Evolutionary conservation across 331 rosid genomes (phyloP).

Genomic region (Malus hybrid): DNA sequence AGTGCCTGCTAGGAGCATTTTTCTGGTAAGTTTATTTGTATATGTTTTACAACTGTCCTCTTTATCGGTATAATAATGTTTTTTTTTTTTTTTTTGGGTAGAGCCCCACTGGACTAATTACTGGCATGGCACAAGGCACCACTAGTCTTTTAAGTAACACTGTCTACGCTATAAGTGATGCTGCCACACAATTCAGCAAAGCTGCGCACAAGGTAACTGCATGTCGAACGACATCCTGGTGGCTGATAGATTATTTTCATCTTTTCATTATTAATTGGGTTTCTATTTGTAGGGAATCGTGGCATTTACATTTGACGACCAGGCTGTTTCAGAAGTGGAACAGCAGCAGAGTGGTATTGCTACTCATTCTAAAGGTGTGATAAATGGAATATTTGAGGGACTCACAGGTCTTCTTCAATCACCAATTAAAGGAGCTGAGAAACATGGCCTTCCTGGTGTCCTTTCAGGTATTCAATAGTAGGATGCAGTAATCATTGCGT

Average conservation of each 20-base stretch:
- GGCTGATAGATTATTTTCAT: background rate
- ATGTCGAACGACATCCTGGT: slow-evolving; percentile 7
- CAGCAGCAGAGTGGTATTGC: slow-evolving; percentile 51
- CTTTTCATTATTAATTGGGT: slow-evolving; percentile 5
- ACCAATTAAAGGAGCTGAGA: slow-evolving; percentile 92
- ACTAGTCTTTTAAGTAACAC: slow-evolving; percentile 87
- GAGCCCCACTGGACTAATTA: slow-evolving; percentile 89
- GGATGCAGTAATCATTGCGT: slow-evolving; percentile 1
- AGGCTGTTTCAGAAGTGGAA: slow-evolving; percentile 57
- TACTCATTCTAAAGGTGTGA: slow-evolving; percentile 72
- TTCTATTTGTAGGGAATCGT: slow-evolving; percentile 67
- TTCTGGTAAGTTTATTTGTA: slow-evolving; percentile 39
- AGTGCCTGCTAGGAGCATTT: slow-evolving; percentile 75
- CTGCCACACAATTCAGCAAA: slow-evolving; percentile 93
- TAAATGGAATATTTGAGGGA: slow-evolving; percentile 89
- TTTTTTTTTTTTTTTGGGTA: slow-evolving; percentile 23
- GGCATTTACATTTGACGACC: slow-evolving; percentile 93
- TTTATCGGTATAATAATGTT: background rate
- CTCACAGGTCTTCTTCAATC: slow-evolving; percentile 97
- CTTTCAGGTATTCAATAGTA: slow-evolving; percentile 49
- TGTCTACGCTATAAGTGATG: slow-evolving; percentile 87
- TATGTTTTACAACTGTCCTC: background rate
- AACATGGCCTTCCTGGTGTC: slow-evolving; percentile 98
- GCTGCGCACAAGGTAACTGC: slow-evolving; percentile 86
- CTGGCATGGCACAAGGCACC: slow-evolving; percentile 94